Evolutionary conservation across 176 grass and related monocot genomes (phyloP).

Genomic region (Neostapfia colusana): DNA sequence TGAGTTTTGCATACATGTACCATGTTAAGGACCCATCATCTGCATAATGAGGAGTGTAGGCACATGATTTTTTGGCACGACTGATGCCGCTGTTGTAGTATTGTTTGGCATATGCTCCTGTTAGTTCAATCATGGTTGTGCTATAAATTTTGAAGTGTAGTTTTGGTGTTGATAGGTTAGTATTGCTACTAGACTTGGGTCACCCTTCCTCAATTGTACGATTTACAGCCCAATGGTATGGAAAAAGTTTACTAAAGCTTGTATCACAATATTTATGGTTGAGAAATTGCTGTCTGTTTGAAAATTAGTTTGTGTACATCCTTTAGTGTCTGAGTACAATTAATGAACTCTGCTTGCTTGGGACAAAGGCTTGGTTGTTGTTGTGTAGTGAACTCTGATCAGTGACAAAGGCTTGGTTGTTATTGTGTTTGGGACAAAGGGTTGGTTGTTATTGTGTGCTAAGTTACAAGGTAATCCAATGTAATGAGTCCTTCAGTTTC

Average conservation of each 20-base stretch:
- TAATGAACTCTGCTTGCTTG: conserved; percentile 1
- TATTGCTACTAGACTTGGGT: conserved; percentile 34
- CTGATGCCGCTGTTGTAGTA: conserved; percentile 43
- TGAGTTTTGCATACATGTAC: conserved; percentile 94
- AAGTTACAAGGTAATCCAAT: background rate
- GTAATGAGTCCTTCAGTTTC: background rate
- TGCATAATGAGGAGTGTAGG: conserved; percentile 20
- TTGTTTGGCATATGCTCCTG: conserved; percentile 29
- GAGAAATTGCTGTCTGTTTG: conserved; percentile 17
- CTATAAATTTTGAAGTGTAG: conserved; percentile 47
- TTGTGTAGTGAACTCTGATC: too few species aligned
- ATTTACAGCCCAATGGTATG: conserved; percentile 34
- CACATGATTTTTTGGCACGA: conserved; percentile 32
- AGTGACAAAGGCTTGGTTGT: too few species aligned
- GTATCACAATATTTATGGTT: conserved; percentile 8
- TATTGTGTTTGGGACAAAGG: too few species aligned
- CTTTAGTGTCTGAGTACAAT: too few species aligned
- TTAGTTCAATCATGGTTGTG: conserved; percentile 38
- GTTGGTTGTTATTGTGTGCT: too few species aligned
- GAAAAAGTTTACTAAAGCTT: conserved; percentile 19
- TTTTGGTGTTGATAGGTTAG: conserved; percentile 15
- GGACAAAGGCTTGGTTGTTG: too few species aligned
- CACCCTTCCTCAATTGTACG: conserved; percentile 37
- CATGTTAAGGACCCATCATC: conserved; percentile 50
- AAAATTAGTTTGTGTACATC: too few species aligned